Base-by-base conservation (phyloP, 768 basidiomycete species). In the Rickenella mellea region DNA sequence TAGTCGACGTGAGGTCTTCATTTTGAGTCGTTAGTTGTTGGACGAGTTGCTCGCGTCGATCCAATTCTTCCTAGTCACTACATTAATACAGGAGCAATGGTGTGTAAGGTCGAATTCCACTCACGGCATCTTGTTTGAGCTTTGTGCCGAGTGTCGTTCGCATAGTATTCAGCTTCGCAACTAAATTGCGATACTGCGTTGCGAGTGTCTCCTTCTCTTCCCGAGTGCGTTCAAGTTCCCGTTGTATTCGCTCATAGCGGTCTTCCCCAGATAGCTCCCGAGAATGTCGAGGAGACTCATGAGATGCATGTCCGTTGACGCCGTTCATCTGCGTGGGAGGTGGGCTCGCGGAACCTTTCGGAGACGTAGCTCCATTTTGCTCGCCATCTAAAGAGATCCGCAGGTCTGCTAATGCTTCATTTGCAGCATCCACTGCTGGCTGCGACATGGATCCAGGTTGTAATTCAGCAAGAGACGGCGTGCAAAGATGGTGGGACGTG, bases 41-140 rank as follows among this genome's bases (percentile, higher is more conserved):
- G 26, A 96, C 74, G 27, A 82, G 71, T 51, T 86, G 81, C 56
- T 92, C 92, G 48, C 89, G 73, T 48, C 91, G 74, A 70, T 98
- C 96, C 31, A 99, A 82, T 72, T 98, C 96, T 79, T 98, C 96
- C 94, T 99, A 68, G 42, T 51, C 55, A 51, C 43, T 48, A 59
- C 33, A 27, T 27, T 50, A 31, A 45, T 39, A 45, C 46, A 47
- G 41, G 38, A 43, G 42, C 24, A 26, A 33, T 8, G 30, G 9
- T 25, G 30, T 25, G 5, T 35, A 19, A 41, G 12, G 25, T 33
- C 9, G 27, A 27, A 20, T 29, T 35, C 17, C 40, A 73, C 81
- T 51, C 67, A 98, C 96, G 54, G 96, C 96, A 63, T 98, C 96
- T 60, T 94, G 89, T 60, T 86, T 80, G 43, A 98, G 70, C 62